A percentile compares a stretch with the other conserved stretches of the same genome.
These are phyloP conservation scores for Phytophthora palmivora DNA, from an alignment of 352 stramenopile species.

Conservation along the genomic window DNA sequence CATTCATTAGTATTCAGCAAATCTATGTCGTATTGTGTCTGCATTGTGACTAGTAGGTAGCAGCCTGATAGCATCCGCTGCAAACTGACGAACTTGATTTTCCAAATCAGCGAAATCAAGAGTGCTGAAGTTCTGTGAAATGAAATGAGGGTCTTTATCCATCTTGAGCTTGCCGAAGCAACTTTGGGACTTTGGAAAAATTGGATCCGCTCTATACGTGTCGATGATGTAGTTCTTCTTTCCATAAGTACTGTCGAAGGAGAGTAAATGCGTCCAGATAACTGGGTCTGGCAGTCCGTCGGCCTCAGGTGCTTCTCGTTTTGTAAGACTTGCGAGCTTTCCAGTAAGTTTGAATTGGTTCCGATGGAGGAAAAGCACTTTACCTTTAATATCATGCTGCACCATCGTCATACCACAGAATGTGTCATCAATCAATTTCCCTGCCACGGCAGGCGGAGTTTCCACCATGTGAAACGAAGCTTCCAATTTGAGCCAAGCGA, in stretches of 20 bases:
- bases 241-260: conserved; percentile 53
- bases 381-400: conserved; percentile 39
- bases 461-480: conserved; percentile 62
- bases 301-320: conserved; percentile 18
- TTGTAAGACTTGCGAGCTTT: conserved; percentile 23
- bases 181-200: conserved; percentile 52
- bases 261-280: conserved; percentile 71
- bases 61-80: conserved; percentile 30
- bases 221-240: conserved; percentile 55
- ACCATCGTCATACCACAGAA: conserved; percentile 68
- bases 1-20: conserved; percentile 2
- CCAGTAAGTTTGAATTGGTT: conserved; percentile 54
- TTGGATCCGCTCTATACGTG: conserved; percentile 46
- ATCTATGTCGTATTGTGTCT: conserved; percentile 18
- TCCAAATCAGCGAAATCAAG: conserved; percentile 42
- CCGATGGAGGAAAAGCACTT: conserved; percentile 59
- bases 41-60: conserved; percentile 25
- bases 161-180: conserved; percentile 56
- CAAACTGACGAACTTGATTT: conserved; percentile 29
- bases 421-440: conserved; percentile 30
- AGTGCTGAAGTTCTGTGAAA: conserved; percentile 24
- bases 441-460: conserved; percentile 44
- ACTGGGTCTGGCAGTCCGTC: conserved; percentile 45
- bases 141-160: conserved; percentile 37
- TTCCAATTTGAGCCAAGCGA: conserved; percentile 58